Evolutionary conservation across 1,139 yeast genomes (phyloP), one percentile per base, ranked within the genome.

Genomic region (Casaregolazyma suthepensis): DNA sequence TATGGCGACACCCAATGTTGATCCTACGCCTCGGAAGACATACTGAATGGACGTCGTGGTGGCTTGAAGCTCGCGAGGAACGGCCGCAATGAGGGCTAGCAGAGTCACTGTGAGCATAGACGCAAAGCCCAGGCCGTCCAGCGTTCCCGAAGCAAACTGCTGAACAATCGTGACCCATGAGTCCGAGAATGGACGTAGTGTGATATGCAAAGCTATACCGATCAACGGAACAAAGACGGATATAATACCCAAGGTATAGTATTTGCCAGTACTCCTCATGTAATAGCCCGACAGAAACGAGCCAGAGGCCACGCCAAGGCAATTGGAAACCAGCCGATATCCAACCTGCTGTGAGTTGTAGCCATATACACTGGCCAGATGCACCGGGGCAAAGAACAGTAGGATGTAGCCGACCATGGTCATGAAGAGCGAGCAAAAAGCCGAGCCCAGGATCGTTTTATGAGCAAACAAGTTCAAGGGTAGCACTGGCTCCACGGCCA

Each of bases 11-110:
- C 91, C 91, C 50, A 83, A 59, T 0, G 90, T 83, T 1, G 88
- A 82, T 0, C 91, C 93, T 5, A 86, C 80, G 1, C 90, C 82
- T 61, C 91, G 74, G 70, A 83, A 85, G 3, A 87, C 82, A 66
- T 85, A 85, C 61, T 85, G 88, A 56, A 85, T 84, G 0, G 89
- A 83, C 0, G 93, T 85, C 0, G 87, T 80, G 6, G 85, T 79
- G 4, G 91, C 91, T 66, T 85, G 91, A 59, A 74, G 77, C 57
- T 80, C 78, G 43, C 70, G 73, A 2, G 87, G 86, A 15, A 77
- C 81, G 1, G 81, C 78, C 0, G 89, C 82, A 55, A 85, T 83
- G 70, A 85, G 75, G 0, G 90, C 83, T 47, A 85, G 69, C 51
- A 85, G 71, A 0, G 90, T 81, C 13, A 85, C 78, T 0, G 91